phyloP scores from a whole-genome alignment of 1,284 basidiomycete genomes.

The Sporisorium graminicola region DNA sequence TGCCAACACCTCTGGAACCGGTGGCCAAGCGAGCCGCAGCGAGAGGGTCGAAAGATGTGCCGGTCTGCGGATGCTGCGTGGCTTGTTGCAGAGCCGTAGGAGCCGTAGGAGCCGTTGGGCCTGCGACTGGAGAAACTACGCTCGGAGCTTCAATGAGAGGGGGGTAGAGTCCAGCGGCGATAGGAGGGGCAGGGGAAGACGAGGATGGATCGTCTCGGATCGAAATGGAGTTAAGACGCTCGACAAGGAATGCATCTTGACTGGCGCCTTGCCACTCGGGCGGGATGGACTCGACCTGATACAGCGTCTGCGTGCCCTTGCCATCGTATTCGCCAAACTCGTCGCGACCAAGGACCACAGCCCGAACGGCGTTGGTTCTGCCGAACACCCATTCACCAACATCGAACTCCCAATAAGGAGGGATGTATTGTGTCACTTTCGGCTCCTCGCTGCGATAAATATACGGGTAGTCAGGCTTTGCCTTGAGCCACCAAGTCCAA shows the following conservation, averaged over 20 bases:
- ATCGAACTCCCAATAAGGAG: conserved; percentile 1
- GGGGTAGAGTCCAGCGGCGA: neutral
- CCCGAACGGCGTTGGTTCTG: neutral
- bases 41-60: conserved; percentile 4
- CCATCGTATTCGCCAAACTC: conserved; percentile 2
- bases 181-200: neutral
- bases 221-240: conserved; percentile 1
- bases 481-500: conserved; percentile 1
- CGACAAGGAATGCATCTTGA: neutral
- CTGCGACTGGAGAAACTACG: too few species aligned
- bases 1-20: neutral
- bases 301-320: neutral
- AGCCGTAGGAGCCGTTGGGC: too few species aligned
- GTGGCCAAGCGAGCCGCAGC: conserved; percentile 6
- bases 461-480: neutral
- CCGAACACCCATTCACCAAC: conserved; percentile 8
- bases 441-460: neutral
- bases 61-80: neutral
- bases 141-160: neutral
- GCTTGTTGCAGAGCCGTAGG: neutral
- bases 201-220: neutral
- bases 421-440: neutral
- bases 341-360: neutral
- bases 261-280: conserved; percentile 8
- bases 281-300: neutral